Conservation (phyloP, 2,329 filamentous ascomycete genomes). For the Penicillium hesseltinei region DNA sequence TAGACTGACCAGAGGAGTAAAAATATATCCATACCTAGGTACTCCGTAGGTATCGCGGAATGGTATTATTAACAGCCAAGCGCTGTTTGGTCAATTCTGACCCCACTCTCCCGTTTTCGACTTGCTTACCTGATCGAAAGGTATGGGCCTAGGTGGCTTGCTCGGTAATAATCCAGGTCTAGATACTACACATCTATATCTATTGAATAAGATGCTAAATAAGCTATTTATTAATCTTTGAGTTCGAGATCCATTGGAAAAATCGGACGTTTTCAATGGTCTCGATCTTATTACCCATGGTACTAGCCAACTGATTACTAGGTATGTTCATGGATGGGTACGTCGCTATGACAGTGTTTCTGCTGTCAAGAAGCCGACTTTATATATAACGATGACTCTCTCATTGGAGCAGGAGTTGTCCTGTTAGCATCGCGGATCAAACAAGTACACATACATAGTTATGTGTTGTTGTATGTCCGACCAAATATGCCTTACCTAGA, state of each 20-base stretch:
- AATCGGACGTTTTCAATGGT: background rate
- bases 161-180: conserved; percentile 4
- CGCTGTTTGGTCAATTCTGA: conserved; percentile 20
- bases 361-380: background rate
- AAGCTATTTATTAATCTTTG: background rate
- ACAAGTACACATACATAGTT: background rate
- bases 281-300: background rate
- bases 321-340: background rate
- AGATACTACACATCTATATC: background rate
- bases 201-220: background rate
- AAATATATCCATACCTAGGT: background rate
- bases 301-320: background rate
- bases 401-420: background rate
- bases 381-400: background rate
- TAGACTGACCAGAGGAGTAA: background rate
- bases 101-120: conserved; percentile 10
- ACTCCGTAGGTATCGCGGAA: background rate
- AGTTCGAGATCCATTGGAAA: background rate
- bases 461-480: background rate
- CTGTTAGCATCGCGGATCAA: background rate
- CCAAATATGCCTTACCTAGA: background rate
- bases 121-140: conserved; percentile 11
- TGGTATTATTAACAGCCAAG: conserved; percentile 26
- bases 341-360: background rate
- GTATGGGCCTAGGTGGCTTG: background rate